A percentile compares a stretch with the other conserved stretches of the same genome.
Conservation (phyloP, 495 filamentous ascomycete genomes). For the Viridothelium virens region DNA sequence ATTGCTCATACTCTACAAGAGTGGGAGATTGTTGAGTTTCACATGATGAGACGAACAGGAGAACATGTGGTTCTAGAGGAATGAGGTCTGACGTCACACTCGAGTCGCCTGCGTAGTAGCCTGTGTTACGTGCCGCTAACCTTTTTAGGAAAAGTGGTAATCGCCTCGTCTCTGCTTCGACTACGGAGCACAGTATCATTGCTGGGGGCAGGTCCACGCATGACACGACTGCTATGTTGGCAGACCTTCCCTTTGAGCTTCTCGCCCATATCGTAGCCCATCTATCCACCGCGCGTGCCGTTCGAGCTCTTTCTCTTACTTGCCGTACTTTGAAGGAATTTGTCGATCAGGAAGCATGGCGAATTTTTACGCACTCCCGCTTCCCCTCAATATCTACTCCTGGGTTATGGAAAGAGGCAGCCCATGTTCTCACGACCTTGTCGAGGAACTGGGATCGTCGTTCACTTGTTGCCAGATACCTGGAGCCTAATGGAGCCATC, state of each 20-base stretch:
- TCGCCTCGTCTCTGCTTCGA: no score
- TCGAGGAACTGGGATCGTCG: constrained; percentile 53
- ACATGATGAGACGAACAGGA: no score
- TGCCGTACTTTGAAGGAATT: constrained; percentile 45
- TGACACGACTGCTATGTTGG: constrained; percentile 29
- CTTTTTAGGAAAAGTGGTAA: no score
- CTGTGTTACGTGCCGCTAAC: no score
- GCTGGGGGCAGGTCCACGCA: background rate
- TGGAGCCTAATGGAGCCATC: constrained; percentile 38
- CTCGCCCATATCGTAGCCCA: constrained; percentile 48
- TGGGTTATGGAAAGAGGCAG: constrained; percentile 45
- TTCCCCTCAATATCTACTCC: constrained; percentile 44
- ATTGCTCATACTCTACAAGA: no score
- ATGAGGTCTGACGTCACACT: no score
- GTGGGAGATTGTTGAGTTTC: no score
- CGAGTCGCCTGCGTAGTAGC: no score
- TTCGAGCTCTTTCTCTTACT: constrained; percentile 44
- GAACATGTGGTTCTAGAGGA: no score
- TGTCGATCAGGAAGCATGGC: constrained; percentile 49
- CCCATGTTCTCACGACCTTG: constrained; percentile 50
- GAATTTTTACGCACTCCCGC: constrained; percentile 47
- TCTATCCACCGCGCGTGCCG: constrained; percentile 44
- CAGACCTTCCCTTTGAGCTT: constrained; percentile 55
- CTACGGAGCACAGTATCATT: background rate
- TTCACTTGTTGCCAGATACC: constrained; percentile 48